Conservation (phyloP, 495 filamentous ascomycete genomes). For the Penicillium dipodomyicola region DNA sequence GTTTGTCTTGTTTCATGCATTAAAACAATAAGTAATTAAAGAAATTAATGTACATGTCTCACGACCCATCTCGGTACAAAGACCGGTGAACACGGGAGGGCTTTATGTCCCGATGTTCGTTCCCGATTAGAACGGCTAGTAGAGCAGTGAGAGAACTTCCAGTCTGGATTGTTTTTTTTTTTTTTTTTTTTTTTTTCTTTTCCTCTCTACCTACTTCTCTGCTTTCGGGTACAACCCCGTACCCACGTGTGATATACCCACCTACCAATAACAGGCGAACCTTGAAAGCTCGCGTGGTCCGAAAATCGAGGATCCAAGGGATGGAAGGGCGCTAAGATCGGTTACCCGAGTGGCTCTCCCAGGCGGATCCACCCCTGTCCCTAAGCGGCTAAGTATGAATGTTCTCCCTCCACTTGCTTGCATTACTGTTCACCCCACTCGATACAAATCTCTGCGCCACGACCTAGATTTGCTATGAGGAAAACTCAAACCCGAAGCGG, state of each 20-base stretch:
- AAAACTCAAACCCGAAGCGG: background rate
- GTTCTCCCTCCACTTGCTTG: background rate
- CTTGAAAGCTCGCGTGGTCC: conserved; percentile 1
- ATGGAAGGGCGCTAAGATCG: conserved; percentile 19
- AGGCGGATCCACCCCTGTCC: conserved; percentile 24
- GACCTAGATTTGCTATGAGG: background rate
- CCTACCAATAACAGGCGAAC: background rate
- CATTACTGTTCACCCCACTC: background rate
- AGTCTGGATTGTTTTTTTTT: background rate
- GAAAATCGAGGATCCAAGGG: background rate
- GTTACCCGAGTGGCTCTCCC: conserved; percentile 13
- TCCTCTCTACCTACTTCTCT: too few species aligned
- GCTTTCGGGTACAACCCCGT: background rate
- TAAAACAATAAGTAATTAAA: too few species aligned
- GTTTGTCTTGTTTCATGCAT: background rate
- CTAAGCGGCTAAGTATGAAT: background rate
- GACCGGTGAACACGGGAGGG: background rate
- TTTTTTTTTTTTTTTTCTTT: too few species aligned
- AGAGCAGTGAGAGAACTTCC: background rate
- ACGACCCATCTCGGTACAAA: background rate
- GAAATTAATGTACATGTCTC: background rate
- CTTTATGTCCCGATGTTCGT: background rate
- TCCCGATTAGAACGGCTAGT: background rate
- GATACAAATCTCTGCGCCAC: background rate
- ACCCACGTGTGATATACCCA: background rate